Conservation (phyloP, 139 green algal genomes). For the Gonium pectorale region DNA sequence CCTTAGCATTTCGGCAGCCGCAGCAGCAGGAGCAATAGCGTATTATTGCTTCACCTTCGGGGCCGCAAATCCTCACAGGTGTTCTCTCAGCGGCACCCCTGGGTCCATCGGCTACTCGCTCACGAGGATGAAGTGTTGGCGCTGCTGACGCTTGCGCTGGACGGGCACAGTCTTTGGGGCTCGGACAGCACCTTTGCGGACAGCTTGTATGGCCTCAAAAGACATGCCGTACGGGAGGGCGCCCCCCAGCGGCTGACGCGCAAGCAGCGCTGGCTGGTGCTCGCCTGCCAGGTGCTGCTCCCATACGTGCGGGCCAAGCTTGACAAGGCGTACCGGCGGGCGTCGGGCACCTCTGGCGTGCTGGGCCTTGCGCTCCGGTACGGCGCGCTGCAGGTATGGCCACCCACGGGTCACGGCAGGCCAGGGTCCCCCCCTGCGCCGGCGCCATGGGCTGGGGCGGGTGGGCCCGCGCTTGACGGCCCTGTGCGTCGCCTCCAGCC, state of each 20-base stretch:
- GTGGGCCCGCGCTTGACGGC: too few species aligned
- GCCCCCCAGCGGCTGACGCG: background rate
- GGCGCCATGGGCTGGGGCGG: too few species aligned
- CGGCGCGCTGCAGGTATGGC: background rate
- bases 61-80: slow-evolving; percentile 60
- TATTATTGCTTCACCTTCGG: background rate
- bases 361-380: slow-evolving; percentile 45
- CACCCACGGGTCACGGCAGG: too few species aligned
- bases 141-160: slow-evolving; percentile 69
- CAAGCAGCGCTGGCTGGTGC: slow-evolving; percentile 31
- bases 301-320: slow-evolving; percentile 80
- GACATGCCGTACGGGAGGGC: background rate
- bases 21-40: too few species aligned
- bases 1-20: too few species aligned
- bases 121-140: slow-evolving; percentile 87
- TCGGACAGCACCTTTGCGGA: slow-evolving; percentile 82
- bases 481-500: too few species aligned
- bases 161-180: slow-evolving; percentile 70
- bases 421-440: too few species aligned
- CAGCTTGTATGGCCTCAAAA: slow-evolving; percentile 83
- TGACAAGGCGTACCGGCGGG: slow-evolving; percentile 60
- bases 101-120: slow-evolving; percentile 71
- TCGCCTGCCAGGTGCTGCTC: slow-evolving; percentile 66
- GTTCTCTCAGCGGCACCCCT: slow-evolving; percentile 70
- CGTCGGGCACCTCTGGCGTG: slow-evolving; percentile 29